These are phyloP conservation scores for Erodium maritimum DNA, from an alignment of 345 rosid genomes.

Conservation along the genomic window DNA sequence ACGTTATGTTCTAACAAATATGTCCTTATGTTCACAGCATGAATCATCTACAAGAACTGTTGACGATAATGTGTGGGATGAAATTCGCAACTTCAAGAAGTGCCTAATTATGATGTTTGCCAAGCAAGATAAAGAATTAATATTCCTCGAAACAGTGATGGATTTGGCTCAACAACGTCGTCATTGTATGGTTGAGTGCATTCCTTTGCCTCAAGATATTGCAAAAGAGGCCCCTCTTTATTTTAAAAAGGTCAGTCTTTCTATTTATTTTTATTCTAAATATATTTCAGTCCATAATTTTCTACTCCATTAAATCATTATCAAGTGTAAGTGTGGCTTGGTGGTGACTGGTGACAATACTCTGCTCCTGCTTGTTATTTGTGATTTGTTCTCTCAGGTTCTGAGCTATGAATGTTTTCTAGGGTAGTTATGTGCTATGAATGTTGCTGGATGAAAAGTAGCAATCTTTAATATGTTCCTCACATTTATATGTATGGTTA, in stretches of 20 bases:
- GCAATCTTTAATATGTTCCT: too few species aligned
- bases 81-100: slow-evolving; percentile 84
- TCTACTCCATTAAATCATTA: background rate
- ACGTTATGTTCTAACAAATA: background rate
- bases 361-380: background rate
- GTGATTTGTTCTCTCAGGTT: background rate
- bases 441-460: background rate
- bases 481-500: too few species aligned
- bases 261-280: too few species aligned
- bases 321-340: too few species aligned
- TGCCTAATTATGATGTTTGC: slow-evolving; percentile 88
- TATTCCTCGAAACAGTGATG: slow-evolving; percentile 86
- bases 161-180: slow-evolving; percentile 68
- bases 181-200: slow-evolving; percentile 79
- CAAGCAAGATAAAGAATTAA: slow-evolving; percentile 65
- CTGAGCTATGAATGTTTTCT: background rate
- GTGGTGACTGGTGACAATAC: too few species aligned
- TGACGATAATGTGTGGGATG: slow-evolving; percentile 74
- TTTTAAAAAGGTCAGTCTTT: slow-evolving; percentile 57
- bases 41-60: slow-evolving; percentile 63
- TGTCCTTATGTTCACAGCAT: slow-evolving; percentile 36
- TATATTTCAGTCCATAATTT: background rate
- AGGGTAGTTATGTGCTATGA: background rate
- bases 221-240: slow-evolving; percentile 76
- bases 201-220: slow-evolving; percentile 58